phyloP scores from a whole-genome alignment of 306 rosid genomes.

The Castanopsis chinensis region DNA sequence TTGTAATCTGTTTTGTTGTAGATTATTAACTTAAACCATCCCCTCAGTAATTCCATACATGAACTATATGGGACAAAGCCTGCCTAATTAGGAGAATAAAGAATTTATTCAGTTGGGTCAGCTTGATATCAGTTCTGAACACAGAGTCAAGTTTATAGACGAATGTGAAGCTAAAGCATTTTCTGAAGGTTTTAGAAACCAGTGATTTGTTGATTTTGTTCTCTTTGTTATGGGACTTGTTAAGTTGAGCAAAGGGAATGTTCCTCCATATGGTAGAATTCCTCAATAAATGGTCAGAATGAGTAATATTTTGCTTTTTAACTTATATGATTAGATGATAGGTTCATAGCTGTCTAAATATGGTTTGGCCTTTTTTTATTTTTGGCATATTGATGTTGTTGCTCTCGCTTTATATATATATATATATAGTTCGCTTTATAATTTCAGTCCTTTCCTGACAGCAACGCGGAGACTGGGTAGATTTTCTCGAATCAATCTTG shows the following conservation, averaged over 20 bases:
- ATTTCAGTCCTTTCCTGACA: conserved; percentile 41
- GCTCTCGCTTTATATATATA: not conserved
- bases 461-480: conserved; percentile 52
- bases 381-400: not conserved
- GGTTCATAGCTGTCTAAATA: not conserved
- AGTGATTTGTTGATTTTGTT: not conserved
- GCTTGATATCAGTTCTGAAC: not conserved
- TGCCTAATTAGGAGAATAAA: not conserved
- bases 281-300: not conserved
- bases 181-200: not conserved
- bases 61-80: not conserved
- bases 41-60: not conserved
- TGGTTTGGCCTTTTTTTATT: not conserved
- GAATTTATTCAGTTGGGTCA: not conserved
- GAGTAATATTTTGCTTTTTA: not conserved
- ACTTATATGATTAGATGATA: not conserved
- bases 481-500: conserved; percentile 28
- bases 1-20: not conserved
- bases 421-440: conserved; percentile 13
- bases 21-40: not conserved
- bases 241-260: not conserved
- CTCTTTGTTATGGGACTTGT: not conserved
- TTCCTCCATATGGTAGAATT: not conserved
- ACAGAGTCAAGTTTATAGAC: not conserved
- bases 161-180: not conserved